phyloP scores from a whole-genome alignment of 108 stramenopile genomes.

The Mediolabrus comicus region DNA sequence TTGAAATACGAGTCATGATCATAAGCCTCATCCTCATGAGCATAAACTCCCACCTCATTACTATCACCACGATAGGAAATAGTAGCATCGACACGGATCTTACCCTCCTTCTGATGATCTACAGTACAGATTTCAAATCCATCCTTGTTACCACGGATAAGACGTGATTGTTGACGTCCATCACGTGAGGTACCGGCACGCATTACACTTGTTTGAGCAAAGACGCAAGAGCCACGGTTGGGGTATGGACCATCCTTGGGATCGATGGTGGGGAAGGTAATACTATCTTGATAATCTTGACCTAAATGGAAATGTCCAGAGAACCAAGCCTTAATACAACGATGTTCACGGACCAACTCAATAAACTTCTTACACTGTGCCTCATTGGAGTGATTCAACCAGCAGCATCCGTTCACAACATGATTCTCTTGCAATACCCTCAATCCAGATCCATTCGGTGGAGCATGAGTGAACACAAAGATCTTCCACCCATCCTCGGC shows the following conservation, averaged over 20 bases:
- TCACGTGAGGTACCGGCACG: slow-evolving; percentile 78
- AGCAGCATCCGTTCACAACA: slow-evolving; percentile 87
- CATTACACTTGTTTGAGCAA: slow-evolving; percentile 90
- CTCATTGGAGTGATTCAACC: slow-evolving; percentile 80
- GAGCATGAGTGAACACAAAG: slow-evolving; percentile 93
- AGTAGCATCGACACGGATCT: slow-evolving; percentile 64
- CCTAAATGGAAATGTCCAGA: slow-evolving; percentile 94
- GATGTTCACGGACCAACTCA: slow-evolving; percentile 75
- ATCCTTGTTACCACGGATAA: slow-evolving; percentile 82
- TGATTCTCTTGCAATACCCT: slow-evolving; percentile 89
- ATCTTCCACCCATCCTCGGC: slow-evolving; percentile 91
- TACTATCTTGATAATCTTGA: slow-evolving; percentile 64
- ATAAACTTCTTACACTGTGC: slow-evolving; percentile 70
- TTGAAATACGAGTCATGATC: slow-evolving; percentile 80
- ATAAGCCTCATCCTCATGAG: slow-evolving; percentile 77
- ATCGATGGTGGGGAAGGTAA: slow-evolving; percentile 64
- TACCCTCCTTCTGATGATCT: slow-evolving; percentile 80
- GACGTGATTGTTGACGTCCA: slow-evolving; percentile 81
- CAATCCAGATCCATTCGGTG: slow-evolving; percentile 85
- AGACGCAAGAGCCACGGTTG: slow-evolving; percentile 75
- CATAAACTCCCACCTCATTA: slow-evolving; percentile 67
- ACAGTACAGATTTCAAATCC: slow-evolving; percentile 90
- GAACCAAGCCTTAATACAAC: slow-evolving; percentile 88
- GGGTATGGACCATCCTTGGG: slow-evolving; percentile 68
- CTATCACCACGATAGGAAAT: slow-evolving; percentile 48